Evolutionary conservation across 805 yeast species (phyloP), one percentile per base, ranked within the genome.

Genomic region (Myxozyma monticola): DNA sequence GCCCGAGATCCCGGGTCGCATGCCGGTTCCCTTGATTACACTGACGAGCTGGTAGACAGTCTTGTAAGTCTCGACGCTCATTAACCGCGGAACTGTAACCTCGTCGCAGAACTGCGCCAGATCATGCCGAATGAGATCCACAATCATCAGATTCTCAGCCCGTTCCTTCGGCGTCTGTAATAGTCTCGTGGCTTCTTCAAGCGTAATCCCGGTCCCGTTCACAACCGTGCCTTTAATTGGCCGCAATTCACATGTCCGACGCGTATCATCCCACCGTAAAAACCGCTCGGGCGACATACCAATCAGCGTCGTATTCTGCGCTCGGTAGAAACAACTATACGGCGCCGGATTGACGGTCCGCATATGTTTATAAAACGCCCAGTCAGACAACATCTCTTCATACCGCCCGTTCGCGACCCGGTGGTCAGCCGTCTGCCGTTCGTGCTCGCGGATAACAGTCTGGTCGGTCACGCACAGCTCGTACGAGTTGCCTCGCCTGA

Each of bases 281-380:
- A 93, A 95, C 56, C 99, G 73, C 66, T 93, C 99, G 0, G 99
- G 99, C 0, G 98, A 91, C 0, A 96, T 84, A 1, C 96, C 88
- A 2, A 91, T 73, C 28, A 93, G 69, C 10, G 75, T 72, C 4
- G 68, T 77, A 54, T 83, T 85, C 1, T 72, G 76, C 61, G 91
- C 85, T 42, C 81, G 75, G 73, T 93, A 73, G 64, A 71, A 93
- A 47, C 93, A 83, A 2, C 96, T 82, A 65, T 86, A 91, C 1
- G 99, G 99, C 0, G 98, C 87, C 2, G 99, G 98, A 63, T 95
- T 93, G 48, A 76, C 77, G 12, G 68, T 61, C 0, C 87, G 80
- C 46, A 93, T 71, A 1, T 81, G 76, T 62, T 85, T 84, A 70
- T 88, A 93, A 2, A 91, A 74, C 15, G 77, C 79, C 96, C 97